A percentile compares a stretch with the other conserved stretches of the same genome.
Conservation (phyloP, 208 protist species). For the Wallacemonas sp. region DNA sequence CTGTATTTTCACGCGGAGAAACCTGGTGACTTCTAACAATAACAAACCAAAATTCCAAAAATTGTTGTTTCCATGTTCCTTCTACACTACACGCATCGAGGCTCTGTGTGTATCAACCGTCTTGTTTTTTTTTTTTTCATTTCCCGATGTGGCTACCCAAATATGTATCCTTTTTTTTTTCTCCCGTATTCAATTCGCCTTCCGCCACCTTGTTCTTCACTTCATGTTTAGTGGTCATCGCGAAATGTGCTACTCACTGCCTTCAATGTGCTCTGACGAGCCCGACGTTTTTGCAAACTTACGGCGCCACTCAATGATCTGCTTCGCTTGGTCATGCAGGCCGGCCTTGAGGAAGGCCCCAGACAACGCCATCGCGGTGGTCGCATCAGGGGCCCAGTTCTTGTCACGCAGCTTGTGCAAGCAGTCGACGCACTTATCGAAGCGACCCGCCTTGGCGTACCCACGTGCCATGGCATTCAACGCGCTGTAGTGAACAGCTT, state of each 20-base stretch:
- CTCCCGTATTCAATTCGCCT: no score
- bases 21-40: background rate
- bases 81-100: no score
- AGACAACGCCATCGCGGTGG: conserved; percentile 76
- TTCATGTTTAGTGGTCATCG: no score
- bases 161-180: no score
- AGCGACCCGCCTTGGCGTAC: conserved; percentile 68
- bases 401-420: conserved; percentile 77
- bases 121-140: no score
- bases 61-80: no score
- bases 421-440: conserved; percentile 85
- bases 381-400: conserved; percentile 81
- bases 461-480: conserved; percentile 82
- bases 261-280: background rate
- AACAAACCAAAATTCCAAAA: no score
- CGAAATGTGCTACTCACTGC: no score
- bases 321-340: conserved; percentile 84
- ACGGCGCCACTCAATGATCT: conserved; percentile 85
- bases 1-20: no score
- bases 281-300: conserved; percentile 69
- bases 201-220: no score
- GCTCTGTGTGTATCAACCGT: no score
- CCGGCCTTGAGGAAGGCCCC: conserved; percentile 83
- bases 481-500: conserved; percentile 55
- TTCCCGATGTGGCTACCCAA: no score